Base-by-base conservation (phyloP, 1,139 yeast genomes). In the Pichia sp. region DNA sequence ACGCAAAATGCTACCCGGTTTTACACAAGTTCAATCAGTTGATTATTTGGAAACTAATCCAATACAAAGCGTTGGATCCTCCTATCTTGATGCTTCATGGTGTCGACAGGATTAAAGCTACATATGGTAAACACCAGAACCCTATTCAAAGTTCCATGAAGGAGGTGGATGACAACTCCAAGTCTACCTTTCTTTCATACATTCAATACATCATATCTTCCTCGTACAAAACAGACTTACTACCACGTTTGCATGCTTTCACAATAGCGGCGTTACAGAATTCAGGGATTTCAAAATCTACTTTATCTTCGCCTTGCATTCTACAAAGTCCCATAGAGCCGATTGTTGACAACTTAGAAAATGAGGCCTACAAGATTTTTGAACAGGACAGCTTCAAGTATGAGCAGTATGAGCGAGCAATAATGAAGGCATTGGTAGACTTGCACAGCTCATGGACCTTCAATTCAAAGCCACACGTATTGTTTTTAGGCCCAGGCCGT, bases 401-500 rank as follows among this genome's bases (percentile, higher is more conserved):
- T 65, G 73, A 76, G 6, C 77, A 77, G 58, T 90, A 90, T 65
- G 84, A 78, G 50, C 67, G 73, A 42, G 96, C 97, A 1, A 80
- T 89, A 3, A 72, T 71, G 38, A 69, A 75, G 52, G 93, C 95
- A 0, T 59, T 87, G 8, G 59, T 64, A n/a, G 81, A 78, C 55
- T 59, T 68, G 15, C 53, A 65, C 3, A 56, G 58, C 3, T 8
- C 19, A 4, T 29, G 42, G 26, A 13, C 7, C 8, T 6, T n/a
- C 3, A n/a, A 43, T 8, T 23, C 15, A 3, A 40, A 41, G n/a
- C 55, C 63, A 34, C 70, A 69, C 23, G 70, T 89, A 4, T 76
- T 89, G 7, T 77, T 90, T 1, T 84, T 86, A 4, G 97, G 97
- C 0, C 95, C 97, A 0, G 97, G 97, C 0, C 72, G 89, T 52